Evolutionary conservation across 1,284 basidiomycete genomes (phyloP), one percentile per base, ranked within the genome.

Genomic region (Amylostereum areolatum): DNA sequence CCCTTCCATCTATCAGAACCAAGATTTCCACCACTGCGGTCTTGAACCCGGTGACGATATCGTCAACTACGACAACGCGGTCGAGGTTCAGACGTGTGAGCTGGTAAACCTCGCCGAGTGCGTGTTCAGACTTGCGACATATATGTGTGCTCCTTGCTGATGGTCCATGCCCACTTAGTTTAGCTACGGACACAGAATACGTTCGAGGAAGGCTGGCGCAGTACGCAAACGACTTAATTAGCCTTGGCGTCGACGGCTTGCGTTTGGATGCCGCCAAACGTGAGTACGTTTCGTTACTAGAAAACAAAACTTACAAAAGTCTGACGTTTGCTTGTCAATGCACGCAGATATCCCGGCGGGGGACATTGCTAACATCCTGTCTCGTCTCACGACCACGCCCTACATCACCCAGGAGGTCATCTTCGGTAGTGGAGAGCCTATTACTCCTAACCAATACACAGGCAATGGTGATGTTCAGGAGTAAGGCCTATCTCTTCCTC

Each of bases 221-320:
- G 3, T 63, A 67, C 47, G 55, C 48, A 4, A 62, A 65, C 43
- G 64, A 67, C 43, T 55, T 67, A 12, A 36, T 66, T 25, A 57
- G 56, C 7, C 54, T 68, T 24, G 66, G 66, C 10, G 61, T 62
- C 8, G 59, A 57, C 40, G 66, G 66, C 9, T 58, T 69, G 45
- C 59, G 66, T 2, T 48, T 68, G 25, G 66, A 69, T 50, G 66
- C 66, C 30, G 64, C 66, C 3, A 67, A 65, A 48, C 61, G 64
- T 65, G 44, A 46, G 59, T 44, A 6, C 6, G 10, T 18, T 29
- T 36, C 34, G 34, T 36, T 36, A 10, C 3, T 32, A n/a, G 45
- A 24, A 10, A 12, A 30, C 32, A 12, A 9, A 3, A 10, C 10
- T 24, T 25, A 34, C 36, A 18, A 18, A 18, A 18, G 18, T 18